Conservation (phyloP, 306 rosid genomes). For the Fragaria iinumae region DNA sequence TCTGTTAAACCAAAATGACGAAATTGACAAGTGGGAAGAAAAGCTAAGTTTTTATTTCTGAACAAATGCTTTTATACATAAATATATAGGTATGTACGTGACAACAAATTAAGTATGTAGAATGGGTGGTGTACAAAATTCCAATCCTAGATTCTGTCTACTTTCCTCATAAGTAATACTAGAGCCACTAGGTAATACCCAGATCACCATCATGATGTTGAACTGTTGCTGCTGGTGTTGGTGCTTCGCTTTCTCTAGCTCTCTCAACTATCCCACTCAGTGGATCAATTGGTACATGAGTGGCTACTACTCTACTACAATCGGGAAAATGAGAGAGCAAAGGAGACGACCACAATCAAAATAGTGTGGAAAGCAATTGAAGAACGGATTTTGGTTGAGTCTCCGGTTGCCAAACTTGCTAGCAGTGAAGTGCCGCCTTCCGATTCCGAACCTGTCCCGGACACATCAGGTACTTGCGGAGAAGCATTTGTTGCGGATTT, state of each 20-base stretch:
- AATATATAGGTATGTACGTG: slow-evolving; percentile 2
- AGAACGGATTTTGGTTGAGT: slow-evolving; percentile 16
- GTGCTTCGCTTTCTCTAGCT: not conserved
- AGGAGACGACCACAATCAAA: slow-evolving; percentile 29
- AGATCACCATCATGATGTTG: not conserved
- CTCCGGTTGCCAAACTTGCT: slow-evolving; percentile 68
- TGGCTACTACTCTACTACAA: slow-evolving; percentile 18
- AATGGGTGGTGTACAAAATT: slow-evolving; percentile 23
- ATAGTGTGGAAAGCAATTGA: slow-evolving; percentile 13
- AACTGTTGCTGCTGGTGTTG: not conserved
- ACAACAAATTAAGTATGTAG: slow-evolving; percentile 12
- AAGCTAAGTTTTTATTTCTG: slow-evolving; percentile 12
- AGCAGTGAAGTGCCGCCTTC: slow-evolving; percentile 51
- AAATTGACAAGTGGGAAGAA: not conserved
- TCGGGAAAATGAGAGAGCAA: slow-evolving; percentile 32
- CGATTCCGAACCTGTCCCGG: slow-evolving; percentile 26
- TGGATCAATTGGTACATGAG: not conserved
- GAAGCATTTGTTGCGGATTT: slow-evolving; percentile 48
- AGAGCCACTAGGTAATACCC: not conserved
- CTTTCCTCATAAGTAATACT: not conserved
- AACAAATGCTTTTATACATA: slow-evolving; percentile 25
- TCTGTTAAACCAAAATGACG: not conserved
- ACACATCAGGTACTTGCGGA: slow-evolving; percentile 8
- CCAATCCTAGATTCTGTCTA: slow-evolving; percentile 24
- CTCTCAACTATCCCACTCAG: not conserved